Evolutionary conservation across 345 rosid genomes (phyloP), one percentile per base, ranked within the genome.

Genomic region (Eucalyptus melliodora): DNA sequence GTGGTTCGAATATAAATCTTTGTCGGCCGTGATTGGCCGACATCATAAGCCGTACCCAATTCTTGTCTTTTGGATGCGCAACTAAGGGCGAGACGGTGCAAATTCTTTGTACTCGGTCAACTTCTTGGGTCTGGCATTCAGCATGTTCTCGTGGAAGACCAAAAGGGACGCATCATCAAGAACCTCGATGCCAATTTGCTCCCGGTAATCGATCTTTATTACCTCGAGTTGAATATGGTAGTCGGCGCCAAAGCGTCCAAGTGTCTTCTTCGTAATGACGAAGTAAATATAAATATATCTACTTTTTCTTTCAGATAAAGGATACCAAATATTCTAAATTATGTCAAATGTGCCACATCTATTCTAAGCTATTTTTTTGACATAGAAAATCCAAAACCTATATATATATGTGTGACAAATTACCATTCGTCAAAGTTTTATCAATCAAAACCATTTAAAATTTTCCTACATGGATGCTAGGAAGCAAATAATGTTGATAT

Each of bases 1-100:
- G 12, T 24, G 62, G 62, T 56, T 56, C 1, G 62, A 56, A 9
- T 56, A 56, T 56, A 56, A 56, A 9, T 56, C 62, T 56, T 0
- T 1, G 16, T 27, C n/a, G 1, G 4, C n/a, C 67, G 0, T 5
- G 31, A 27, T 60, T 60, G 67, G 7, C n/a, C 17, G 72, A n/a
- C 72, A 30, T n/a, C 72, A 65, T 15, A n/a, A 65, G 37, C 31
- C 34, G 5, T 14, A n/a, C 37, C 34, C 37, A 15, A 65, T n/a
- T 65, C 72, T n/a, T 65, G 4, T 30, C 72, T 65, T 60, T 6
- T 60, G 31, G 69, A 60, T 60, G 31, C 31, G 69, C 31, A 60
- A 27, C n/a, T 27, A 3, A 11, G 31, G 31, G 8, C 4, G 8
- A 30, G 34, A 30, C 69, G 16, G 77, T 8, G 9, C 77, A 30